Conservation (phyloP, 805 yeast genomes). For the Wickerhamiella sergipiensis region DNA sequence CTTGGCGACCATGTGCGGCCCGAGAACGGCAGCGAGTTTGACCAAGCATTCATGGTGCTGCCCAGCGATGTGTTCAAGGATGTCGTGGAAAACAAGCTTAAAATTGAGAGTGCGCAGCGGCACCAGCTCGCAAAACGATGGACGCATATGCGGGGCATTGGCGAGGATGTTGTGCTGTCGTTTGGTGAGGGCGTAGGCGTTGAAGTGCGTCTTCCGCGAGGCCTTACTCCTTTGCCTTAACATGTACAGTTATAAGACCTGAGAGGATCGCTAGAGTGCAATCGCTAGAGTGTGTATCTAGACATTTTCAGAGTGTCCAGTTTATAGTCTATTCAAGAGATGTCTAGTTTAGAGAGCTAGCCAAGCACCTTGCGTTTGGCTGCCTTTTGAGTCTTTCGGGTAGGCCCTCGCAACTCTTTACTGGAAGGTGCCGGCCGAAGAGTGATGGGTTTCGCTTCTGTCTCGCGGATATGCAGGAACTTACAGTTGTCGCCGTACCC, state of each 20-base stretch:
- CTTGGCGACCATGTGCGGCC: slow-evolving; percentile 8
- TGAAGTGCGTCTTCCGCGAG: neutral
- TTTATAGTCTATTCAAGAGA: no score
- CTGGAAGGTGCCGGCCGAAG: slow-evolving; percentile 14
- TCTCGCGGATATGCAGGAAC: slow-evolving; percentile 78
- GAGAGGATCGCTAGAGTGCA: no score
- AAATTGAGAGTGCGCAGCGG: slow-evolving; percentile 18
- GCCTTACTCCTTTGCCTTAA: no score
- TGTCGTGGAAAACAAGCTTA: slow-evolving; percentile 18
- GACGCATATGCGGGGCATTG: slow-evolving; percentile 4
- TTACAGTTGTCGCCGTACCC: slow-evolving; percentile 97
- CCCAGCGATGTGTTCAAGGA: slow-evolving; percentile 21
- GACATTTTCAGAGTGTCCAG: no score
- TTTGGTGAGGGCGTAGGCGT: slow-evolving; percentile 26
- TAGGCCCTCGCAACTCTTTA: slow-evolving; percentile 38
- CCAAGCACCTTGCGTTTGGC: neutral
- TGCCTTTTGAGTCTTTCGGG: slow-evolving; percentile 29
- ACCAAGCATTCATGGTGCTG: slow-evolving; percentile 9
- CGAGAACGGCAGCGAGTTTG: slow-evolving; percentile 8
- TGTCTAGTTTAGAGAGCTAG: no score
- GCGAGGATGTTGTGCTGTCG: slow-evolving; percentile 25
- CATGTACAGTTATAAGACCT: no score
- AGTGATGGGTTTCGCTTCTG: slow-evolving; percentile 28
- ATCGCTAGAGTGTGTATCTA: no score
- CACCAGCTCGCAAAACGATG: slow-evolving; percentile 9